Percentiles rank a stretch among this genome's conserved stretches.
These are phyloP conservation scores for Nevesoporus exiguus DNA, from an alignment of 768 basidiomycete genomes.

Conservation along the genomic window DNA sequence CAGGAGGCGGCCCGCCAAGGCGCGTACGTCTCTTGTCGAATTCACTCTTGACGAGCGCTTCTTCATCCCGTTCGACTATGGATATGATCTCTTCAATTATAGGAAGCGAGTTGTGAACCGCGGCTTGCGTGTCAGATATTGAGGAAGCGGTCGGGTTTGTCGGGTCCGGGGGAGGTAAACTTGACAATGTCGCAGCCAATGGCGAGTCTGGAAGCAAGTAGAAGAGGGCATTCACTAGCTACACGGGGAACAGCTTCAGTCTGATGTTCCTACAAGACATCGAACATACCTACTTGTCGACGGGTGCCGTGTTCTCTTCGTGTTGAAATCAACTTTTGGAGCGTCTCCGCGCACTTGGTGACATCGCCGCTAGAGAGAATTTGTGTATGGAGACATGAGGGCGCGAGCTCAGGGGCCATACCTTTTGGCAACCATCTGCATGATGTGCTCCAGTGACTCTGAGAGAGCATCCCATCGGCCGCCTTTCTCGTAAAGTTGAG, in stretches of 20 bases:
- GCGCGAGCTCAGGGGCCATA: constrained; percentile 31
- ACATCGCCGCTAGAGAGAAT: constrained; percentile 60
- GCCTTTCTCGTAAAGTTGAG: constrained; percentile 65
- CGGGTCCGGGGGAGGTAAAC: constrained; percentile 71
- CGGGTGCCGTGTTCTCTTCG: constrained; percentile 58
- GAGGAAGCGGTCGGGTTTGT: constrained; percentile 67
- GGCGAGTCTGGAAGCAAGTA: constrained; percentile 74
- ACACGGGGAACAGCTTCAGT: constrained; percentile 1
- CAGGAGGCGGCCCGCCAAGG: constrained; percentile 61
- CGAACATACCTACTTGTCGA: constrained; percentile 44
- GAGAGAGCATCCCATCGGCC: constrained; percentile 56
- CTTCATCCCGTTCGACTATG: constrained; percentile 64
- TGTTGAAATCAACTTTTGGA: constrained; percentile 73
- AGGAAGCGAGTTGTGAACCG: constrained; percentile 68
- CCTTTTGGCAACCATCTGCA: constrained; percentile 56
- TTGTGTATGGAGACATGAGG: background rate
- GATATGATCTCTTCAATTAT: constrained; percentile 68
- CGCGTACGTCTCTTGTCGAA: constrained; percentile 76
- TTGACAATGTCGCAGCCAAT: constrained; percentile 56
- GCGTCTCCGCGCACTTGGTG: constrained; percentile 71
- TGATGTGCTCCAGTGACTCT: constrained; percentile 52
- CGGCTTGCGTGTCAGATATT: constrained; percentile 52
- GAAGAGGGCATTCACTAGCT: constrained; percentile 68
- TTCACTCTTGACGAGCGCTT: constrained; percentile 54
- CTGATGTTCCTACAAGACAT: background rate